Evolutionary conservation across 768 basidiomycete species (phyloP).

Genomic region (Lepiota brunneoincarnata): DNA sequence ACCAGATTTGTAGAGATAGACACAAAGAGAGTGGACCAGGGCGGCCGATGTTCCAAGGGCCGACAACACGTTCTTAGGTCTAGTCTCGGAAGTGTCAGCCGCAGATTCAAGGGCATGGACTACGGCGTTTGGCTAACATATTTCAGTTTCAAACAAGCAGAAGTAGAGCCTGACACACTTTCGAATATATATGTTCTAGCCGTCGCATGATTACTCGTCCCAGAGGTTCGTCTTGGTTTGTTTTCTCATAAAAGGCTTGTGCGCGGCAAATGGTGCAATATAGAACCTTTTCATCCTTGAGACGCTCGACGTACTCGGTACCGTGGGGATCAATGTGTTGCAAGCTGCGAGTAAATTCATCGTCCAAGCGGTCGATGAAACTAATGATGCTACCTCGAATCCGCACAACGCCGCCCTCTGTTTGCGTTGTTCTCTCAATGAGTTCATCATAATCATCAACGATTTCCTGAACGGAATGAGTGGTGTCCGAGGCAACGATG

Average conservation of each 20-base stretch:
- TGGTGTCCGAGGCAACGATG: conserved; percentile 65
- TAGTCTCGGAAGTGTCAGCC: conserved; percentile 53
- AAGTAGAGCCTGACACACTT: conserved; percentile 48
- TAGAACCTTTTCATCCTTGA: conserved; percentile 93
- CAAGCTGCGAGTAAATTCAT: conserved; percentile 95
- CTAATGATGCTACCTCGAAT: conserved; percentile 96
- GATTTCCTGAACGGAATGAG: conserved; percentile 83
- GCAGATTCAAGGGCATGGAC: conserved; percentile 85
- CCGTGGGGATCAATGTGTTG: conserved; percentile 99
- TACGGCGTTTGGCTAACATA: conserved; percentile 81
- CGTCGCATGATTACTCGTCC: conserved; percentile 92
- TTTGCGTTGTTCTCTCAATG: conserved; percentile 73
- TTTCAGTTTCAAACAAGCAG: conserved; percentile 13
- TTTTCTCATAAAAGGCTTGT: conserved; percentile 87
- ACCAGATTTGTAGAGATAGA: conserved; percentile 89
- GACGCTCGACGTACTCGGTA: conserved; percentile 95
- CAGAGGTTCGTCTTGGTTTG: conserved; percentile 71
- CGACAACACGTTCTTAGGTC: conserved; percentile 60
- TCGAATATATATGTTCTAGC: conserved; percentile 96
- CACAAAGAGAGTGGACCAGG: conserved; percentile 88
- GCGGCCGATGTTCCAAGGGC: conserved; percentile 56
- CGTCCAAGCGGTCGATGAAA: conserved; percentile 93
- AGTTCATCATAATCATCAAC: conserved; percentile 92
- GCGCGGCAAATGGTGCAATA: conserved; percentile 93
- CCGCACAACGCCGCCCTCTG: conserved; percentile 72